A percentile compares a stretch with the other conserved stretches of the same genome.
These are phyloP conservation scores for Nigrospora oryzae DNA, from an alignment of 2,329 filamentous ascomycete genomes.

Conservation along the genomic window DNA sequence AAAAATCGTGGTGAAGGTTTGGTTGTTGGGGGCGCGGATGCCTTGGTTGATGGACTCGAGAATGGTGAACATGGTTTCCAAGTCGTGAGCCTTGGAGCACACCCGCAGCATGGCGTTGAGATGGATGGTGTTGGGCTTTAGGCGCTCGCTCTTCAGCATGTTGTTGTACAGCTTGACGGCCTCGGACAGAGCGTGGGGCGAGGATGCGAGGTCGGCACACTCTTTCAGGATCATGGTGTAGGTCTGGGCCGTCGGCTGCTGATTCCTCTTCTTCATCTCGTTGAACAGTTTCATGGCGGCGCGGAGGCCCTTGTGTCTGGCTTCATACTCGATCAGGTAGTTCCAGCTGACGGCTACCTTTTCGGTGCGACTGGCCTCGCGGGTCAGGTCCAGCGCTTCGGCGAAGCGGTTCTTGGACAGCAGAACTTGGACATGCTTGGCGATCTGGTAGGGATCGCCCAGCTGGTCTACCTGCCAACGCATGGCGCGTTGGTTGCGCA, in stretches of 20 bases:
- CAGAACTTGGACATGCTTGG: slow-evolving; percentile 53
- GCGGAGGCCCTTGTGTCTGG: slow-evolving; percentile 52
- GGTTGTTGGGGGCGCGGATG: slow-evolving; percentile 52
- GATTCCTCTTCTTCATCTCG: slow-evolving; percentile 95
- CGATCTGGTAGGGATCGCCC: slow-evolving; percentile 65
- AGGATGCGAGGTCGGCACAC: slow-evolving; percentile 40
- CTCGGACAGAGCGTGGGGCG: slow-evolving; percentile 55
- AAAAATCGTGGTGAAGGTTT: slow-evolving; percentile 78
- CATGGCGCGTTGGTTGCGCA: slow-evolving; percentile 21
- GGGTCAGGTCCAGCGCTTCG: slow-evolving; percentile 61
- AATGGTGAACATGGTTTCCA: slow-evolving; percentile 75
- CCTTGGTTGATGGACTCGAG: slow-evolving; percentile 62
- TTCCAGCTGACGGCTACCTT: slow-evolving; percentile 80
- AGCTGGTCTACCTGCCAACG: slow-evolving; percentile 54
- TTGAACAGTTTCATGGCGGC: slow-evolving; percentile 78
- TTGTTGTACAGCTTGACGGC: slow-evolving; percentile 71
- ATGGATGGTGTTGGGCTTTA: slow-evolving; percentile 72
- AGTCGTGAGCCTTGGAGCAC: slow-evolving; percentile 64
- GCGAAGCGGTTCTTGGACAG: slow-evolving; percentile 52
- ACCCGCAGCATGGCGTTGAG: slow-evolving; percentile 82
- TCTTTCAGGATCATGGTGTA: slow-evolving; percentile 79
- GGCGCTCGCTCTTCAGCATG: slow-evolving; percentile 54
- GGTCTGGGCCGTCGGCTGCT: slow-evolving; percentile 72
- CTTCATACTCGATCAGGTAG: slow-evolving; percentile 63
- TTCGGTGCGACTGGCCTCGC: slow-evolving; percentile 56